Conservation (phyloP, 78 protist genomes). For the Creolimax fragrantissima region DNA sequence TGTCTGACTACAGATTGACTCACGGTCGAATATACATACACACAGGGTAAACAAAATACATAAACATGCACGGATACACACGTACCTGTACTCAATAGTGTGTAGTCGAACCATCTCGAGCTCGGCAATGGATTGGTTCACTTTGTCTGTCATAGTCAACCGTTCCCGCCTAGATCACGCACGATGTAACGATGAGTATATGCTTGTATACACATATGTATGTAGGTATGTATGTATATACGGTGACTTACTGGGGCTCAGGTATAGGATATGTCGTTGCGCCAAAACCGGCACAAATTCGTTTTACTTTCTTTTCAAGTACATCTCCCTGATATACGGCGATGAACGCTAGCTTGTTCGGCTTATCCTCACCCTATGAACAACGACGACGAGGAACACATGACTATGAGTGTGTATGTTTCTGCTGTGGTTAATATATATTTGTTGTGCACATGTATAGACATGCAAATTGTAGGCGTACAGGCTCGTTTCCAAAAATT, state of each 20-base stretch:
- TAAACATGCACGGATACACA: neutral
- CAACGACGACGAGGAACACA: no score
- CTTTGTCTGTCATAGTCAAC: neutral
- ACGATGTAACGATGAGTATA: neutral
- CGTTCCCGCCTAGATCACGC: neutral
- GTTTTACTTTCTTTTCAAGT: constrained; percentile 48
- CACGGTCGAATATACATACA: no score
- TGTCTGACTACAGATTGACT: no score
- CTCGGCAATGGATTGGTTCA: neutral
- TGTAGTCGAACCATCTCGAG: neutral
- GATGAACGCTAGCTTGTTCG: constrained; percentile 59
- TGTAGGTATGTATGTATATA: neutral
- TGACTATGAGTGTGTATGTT: no score
- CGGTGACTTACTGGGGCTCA: constrained; percentile 14
- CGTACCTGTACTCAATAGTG: neutral
- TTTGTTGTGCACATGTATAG: no score
- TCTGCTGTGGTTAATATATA: no score
- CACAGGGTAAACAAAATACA: no score
- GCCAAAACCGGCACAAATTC: constrained; percentile 72
- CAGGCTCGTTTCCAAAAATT: no score
- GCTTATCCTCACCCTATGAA: no score
- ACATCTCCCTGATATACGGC: constrained; percentile 75
- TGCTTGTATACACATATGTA: neutral
- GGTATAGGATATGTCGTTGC: constrained; percentile 75
- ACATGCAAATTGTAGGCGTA: no score